These are phyloP conservation scores for Aegle marmelos DNA, from an alignment of 345 rosid species.

Conservation along the genomic window DNA sequence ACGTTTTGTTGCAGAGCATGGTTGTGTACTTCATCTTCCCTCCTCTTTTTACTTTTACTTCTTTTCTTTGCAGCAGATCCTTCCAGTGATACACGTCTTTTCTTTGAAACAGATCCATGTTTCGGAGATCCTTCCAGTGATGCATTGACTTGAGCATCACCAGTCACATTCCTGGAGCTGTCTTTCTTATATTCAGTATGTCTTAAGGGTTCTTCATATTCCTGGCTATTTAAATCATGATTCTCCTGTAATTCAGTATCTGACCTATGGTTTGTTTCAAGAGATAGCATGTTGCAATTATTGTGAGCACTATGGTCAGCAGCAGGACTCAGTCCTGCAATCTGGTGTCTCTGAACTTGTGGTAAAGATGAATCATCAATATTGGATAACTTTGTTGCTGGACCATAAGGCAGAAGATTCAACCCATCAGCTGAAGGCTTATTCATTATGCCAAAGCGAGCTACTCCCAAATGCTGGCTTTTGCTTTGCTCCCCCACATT, in stretches of 20 bases:
- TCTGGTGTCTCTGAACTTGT: slow-evolving; percentile 14
- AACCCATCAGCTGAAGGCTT: slow-evolving; percentile 16
- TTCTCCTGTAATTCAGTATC: slow-evolving; percentile 17
- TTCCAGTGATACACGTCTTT: background rate
- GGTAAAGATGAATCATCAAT: slow-evolving; percentile 6
- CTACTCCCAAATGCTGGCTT: background rate
- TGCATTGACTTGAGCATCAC: slow-evolving; percentile 10
- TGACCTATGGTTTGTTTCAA: slow-evolving; percentile 5
- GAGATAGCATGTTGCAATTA: slow-evolving; percentile 1
- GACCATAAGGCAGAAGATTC: slow-evolving; percentile 18
- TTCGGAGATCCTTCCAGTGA: slow-evolving; percentile 13
- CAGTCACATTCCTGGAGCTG: background rate
- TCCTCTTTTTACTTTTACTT: slow-evolving; percentile 16
- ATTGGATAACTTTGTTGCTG: slow-evolving; percentile 5
- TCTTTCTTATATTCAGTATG: slow-evolving; percentile 10
- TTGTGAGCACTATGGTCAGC: slow-evolving; percentile 1
- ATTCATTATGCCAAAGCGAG: background rate
- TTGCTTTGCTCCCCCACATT: slow-evolving; percentile 17
- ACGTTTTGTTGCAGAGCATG: slow-evolving; percentile 23
- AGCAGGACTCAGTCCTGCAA: slow-evolving; percentile 11
- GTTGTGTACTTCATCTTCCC: background rate
- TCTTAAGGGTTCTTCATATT: slow-evolving; percentile 11
- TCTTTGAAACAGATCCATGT: slow-evolving; percentile 16
- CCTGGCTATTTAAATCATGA: background rate
- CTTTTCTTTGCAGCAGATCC: no score